phyloP scores from a whole-genome alignment of 2,329 filamentous ascomycete genomes.

The Penicillium sp. region DNA sequence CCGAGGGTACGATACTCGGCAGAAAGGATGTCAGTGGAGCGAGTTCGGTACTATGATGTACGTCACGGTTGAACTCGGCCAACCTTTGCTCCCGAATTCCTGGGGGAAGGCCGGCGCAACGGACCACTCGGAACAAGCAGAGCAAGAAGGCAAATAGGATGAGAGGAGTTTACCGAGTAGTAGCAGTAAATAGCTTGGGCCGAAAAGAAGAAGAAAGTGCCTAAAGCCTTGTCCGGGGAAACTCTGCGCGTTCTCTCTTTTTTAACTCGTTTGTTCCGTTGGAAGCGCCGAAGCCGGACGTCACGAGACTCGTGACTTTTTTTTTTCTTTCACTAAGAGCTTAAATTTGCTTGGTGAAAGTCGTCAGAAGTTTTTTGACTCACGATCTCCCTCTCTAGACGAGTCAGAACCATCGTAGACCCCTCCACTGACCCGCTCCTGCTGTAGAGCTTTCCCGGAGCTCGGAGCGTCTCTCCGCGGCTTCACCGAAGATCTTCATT shows the following conservation, averaged over 20 bases:
- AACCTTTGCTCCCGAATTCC: neutral
- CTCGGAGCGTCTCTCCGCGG: constrained; percentile 23
- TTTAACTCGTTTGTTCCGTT: constrained; percentile 9
- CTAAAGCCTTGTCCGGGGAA: constrained; percentile 25
- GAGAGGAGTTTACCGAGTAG: constrained; percentile 18
- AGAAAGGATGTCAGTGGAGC: constrained; percentile 27
- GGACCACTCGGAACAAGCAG: constrained; percentile 21
- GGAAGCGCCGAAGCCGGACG: constrained; percentile 30
- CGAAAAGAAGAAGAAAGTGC: constrained; percentile 14
- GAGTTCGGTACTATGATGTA: neutral
- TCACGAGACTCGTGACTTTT: constrained; percentile 13
- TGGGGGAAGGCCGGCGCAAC: constrained; percentile 13
- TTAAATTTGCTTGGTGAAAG: neutral
- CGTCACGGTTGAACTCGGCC: neutral
- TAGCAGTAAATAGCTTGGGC: constrained; percentile 2
- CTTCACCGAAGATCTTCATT: constrained; percentile 14
- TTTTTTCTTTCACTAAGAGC: too few relatives aligned
- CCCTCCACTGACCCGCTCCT: constrained; percentile 18
- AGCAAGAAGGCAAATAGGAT: constrained; percentile 8
- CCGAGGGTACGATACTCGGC: constrained; percentile 34
- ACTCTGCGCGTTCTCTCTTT: neutral
- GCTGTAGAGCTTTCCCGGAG: constrained; percentile 19
- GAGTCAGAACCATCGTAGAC: constrained; percentile 13
- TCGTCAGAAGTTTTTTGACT: constrained; percentile 6
- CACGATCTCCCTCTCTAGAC: constrained; percentile 9